These are phyloP conservation scores for Galerina marginata DNA, from an alignment of 768 basidiomycete species.

Conservation along the genomic window DNA sequence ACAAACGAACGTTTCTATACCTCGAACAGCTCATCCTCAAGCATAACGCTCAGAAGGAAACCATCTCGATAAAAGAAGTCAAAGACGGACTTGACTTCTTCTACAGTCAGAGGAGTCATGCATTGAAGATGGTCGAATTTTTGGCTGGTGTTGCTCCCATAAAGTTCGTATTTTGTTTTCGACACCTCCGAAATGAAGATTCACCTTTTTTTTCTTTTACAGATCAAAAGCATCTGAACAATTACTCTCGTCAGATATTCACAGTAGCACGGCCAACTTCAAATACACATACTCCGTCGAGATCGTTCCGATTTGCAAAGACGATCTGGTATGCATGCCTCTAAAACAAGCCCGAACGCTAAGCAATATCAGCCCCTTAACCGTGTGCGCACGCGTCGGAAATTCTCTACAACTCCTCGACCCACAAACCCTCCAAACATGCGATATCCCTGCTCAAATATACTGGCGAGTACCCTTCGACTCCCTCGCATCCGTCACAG, in stretches of 20 bases:
- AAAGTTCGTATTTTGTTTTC: conserved; percentile 55
- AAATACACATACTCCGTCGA: conserved; percentile 98
- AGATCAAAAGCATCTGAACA: conserved; percentile 96
- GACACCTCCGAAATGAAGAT: not conserved
- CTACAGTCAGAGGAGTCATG: conserved; percentile 88
- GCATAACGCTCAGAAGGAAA: conserved; percentile 96
- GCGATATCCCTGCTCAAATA: conserved; percentile 76
- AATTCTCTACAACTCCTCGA: conserved; percentile 92
- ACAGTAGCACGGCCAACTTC: conserved; percentile 92
- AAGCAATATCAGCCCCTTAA: conserved; percentile 88
- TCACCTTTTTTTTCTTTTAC: conserved; percentile 8
- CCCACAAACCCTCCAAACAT: conserved; percentile 81
- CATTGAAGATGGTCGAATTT: conserved; percentile 97
- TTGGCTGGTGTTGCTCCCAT: conserved; percentile 86
- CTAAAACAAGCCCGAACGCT: conserved; percentile 79
- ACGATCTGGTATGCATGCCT: conserved; percentile 93
- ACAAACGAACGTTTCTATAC: conserved; percentile 97
- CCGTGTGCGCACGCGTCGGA: conserved; percentile 89
- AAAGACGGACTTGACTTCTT: conserved; percentile 97
- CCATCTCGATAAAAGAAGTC: conserved; percentile 90
- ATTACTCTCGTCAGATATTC: conserved; percentile 90
- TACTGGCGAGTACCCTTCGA: conserved; percentile 96
- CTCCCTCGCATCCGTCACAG: conserved; percentile 78
- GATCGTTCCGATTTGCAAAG: conserved; percentile 96
- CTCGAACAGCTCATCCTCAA: conserved; percentile 97